Percentiles rank a stretch among this genome's conserved stretches.
These are phyloP conservation scores for Cladorrhinum sp. DNA, from an alignment of 2,329 filamentous ascomycete genomes.

Conservation along the genomic window DNA sequence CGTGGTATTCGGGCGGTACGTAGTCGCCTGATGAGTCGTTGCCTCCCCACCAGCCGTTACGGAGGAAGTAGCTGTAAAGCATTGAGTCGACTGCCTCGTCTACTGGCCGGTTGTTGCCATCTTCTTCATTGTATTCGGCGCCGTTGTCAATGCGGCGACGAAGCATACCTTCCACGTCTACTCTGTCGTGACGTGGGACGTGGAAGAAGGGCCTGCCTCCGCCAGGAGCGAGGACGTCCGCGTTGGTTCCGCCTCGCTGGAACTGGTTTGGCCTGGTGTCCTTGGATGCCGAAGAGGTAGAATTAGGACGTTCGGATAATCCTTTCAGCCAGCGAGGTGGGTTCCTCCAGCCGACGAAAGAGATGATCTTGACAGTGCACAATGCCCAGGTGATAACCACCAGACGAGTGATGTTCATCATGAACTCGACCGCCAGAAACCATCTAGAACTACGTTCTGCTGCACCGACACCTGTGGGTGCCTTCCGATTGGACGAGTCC, in stretches of 20 bases:
- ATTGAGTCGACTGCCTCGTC: conserved; percentile 69
- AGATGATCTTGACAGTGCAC: conserved; percentile 51
- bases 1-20: conserved; percentile 56
- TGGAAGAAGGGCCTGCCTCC: conserved; percentile 16
- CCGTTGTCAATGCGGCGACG: conserved; percentile 54
- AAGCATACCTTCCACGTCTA: conserved; percentile 80
- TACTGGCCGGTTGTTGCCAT: conserved; percentile 32
- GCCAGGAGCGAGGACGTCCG: conserved; percentile 25
- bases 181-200: conserved; percentile 58
- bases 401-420: conserved; percentile 70
- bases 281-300: conserved; percentile 8
- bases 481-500: conserved; percentile 39
- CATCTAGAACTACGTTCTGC: conserved; percentile 75
- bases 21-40: conserved; percentile 81
- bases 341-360: conserved; percentile 56
- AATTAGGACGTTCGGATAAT: conserved; percentile 42
- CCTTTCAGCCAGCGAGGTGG: conserved; percentile 63
- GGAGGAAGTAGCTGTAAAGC: conserved; percentile 81
- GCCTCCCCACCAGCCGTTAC: conserved; percentile 80
- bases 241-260: conserved; percentile 39
- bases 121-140: conserved; percentile 28
- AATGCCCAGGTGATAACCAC: conserved; percentile 57
- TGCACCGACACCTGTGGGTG: conserved; percentile 69
- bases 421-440: conserved; percentile 72
- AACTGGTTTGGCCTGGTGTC: conserved; percentile 14